Evolutionary conservation across 2,329 filamentous ascomycete genomes (phyloP).

Genomic region (Cadophora gregata): DNA sequence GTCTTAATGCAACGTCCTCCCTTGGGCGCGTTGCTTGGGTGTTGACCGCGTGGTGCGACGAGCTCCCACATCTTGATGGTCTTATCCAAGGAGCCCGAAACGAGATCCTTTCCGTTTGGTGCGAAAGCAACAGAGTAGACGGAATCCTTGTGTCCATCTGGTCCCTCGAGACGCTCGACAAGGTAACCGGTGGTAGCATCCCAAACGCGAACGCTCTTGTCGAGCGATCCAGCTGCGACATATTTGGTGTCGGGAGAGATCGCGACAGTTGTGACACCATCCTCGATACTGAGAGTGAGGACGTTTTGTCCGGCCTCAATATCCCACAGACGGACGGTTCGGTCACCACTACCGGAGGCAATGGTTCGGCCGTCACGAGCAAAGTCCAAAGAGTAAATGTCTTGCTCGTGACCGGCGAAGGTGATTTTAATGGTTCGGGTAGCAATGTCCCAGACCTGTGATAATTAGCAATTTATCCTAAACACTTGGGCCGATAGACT

Average conservation of each 20-base stretch:
- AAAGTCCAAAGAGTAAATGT: slow-evolving; percentile 97
- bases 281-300: slow-evolving; percentile 88
- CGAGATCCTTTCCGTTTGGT: slow-evolving; percentile 88
- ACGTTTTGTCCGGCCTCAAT: slow-evolving; percentile 84
- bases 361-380: slow-evolving; percentile 92
- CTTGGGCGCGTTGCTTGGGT: slow-evolving; percentile 72
- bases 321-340: slow-evolving; percentile 96
- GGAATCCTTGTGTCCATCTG: slow-evolving; percentile 94
- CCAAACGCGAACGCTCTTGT: slow-evolving; percentile 98
- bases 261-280: slow-evolving; percentile 95
- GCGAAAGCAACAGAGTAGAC: slow-evolving; percentile 97
- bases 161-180: slow-evolving; percentile 89
- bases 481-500: slow-evolving; percentile 47
- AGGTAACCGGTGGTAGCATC: slow-evolving; percentile 86
- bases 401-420: slow-evolving; percentile 96
- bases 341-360: slow-evolving; percentile 91
- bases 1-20: slow-evolving; percentile 94
- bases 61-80: slow-evolving; percentile 99
- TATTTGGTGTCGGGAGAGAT: slow-evolving; percentile 95
- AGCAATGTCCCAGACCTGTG: slow-evolving; percentile 93
- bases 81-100: slow-evolving; percentile 94
- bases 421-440: slow-evolving; percentile 85
- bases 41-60: slow-evolving; percentile 69
- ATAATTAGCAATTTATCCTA: slow-evolving; percentile 28
- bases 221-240: slow-evolving; percentile 91